Evolutionary conservation across 2,329 filamentous ascomycete species (phyloP).

Genomic region (Neofusicoccum parvum): DNA sequence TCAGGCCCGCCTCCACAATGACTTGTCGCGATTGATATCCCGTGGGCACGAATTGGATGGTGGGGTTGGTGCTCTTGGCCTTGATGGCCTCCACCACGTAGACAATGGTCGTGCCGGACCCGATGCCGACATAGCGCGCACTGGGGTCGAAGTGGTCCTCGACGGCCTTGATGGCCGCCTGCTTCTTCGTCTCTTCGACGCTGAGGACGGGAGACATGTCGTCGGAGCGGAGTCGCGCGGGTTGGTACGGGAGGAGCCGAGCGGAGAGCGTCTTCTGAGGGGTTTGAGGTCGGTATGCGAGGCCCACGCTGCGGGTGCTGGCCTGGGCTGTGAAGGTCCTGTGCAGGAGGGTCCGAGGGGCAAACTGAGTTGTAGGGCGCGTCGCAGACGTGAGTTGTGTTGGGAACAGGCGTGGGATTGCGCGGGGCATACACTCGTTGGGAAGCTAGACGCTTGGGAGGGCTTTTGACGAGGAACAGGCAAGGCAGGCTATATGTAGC

Average conservation of each 20-base stretch:
- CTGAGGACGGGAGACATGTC: slow-evolving; percentile 22
- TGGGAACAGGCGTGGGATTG: slow-evolving; percentile 5
- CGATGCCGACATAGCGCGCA: slow-evolving; percentile 73
- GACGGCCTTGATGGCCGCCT: slow-evolving; percentile 74
- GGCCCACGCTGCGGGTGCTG: background rate
- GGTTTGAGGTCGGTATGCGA: background rate
- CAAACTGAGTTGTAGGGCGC: background rate
- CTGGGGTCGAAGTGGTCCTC: slow-evolving; percentile 66
- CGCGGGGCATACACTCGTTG: slow-evolving; percentile 19
- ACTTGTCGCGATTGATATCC: slow-evolving; percentile 88
- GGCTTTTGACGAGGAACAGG: background rate
- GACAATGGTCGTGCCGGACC: slow-evolving; percentile 78
- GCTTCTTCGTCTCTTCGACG: slow-evolving; percentile 73
- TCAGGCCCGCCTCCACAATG: slow-evolving; percentile 76
- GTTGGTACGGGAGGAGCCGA: background rate
- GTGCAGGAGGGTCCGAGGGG: background rate
- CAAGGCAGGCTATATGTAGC: background rate
- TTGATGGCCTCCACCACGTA: slow-evolving; percentile 83
- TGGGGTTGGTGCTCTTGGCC: slow-evolving; percentile 37
- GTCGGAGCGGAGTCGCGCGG: slow-evolving; percentile 2
- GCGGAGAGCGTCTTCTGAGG: background rate
- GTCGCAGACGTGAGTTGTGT: background rate
- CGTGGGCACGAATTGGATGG: slow-evolving; percentile 86
- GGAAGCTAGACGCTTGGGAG: background rate
- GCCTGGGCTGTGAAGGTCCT: background rate